Percentiles rank a stretch among this genome's conserved stretches.
Evolutionary conservation across 176 grass and related monocot species (phyloP).

Genomic region (Eremochloa ophiuroides): DNA sequence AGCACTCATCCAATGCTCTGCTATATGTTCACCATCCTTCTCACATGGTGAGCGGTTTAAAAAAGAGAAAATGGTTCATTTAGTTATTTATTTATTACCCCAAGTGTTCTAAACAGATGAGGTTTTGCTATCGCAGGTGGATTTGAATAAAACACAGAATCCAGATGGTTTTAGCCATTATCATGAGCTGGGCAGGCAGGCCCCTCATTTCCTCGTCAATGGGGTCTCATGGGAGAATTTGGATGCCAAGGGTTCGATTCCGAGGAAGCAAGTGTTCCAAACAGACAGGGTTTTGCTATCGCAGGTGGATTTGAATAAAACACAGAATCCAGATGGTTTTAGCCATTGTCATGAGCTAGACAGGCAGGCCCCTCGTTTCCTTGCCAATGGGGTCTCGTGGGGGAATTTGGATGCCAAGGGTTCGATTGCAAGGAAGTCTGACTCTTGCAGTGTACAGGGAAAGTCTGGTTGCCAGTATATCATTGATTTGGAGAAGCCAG

Average conservation of each 20-base stretch:
- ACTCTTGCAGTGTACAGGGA: background rate
- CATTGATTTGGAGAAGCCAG: constrained; percentile 47
- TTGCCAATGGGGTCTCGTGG: background rate
- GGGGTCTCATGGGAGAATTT: background rate
- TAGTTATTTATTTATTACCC: background rate
- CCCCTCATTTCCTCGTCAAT: background rate
- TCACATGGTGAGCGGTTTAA: constrained; percentile 16
- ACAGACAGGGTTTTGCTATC: background rate
- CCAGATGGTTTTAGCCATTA: background rate
- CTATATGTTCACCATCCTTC: constrained; percentile 5
- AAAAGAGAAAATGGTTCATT: background rate
- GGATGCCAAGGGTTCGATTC: background rate
- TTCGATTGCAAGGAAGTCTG: constrained; percentile 2
- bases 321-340: background rate
- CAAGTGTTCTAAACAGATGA: background rate
- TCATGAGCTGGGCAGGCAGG: background rate
- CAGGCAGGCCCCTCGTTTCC: background rate
- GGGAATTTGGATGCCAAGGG: background rate
- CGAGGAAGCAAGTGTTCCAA: background rate
- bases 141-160: background rate
- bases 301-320: constrained; percentile 17
- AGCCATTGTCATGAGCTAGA: background rate
- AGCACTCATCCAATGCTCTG: constrained; percentile 7
- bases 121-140: constrained; percentile 24
- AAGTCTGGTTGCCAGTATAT: background rate